phyloP scores from a whole-genome alignment of 345 rosid genomes.

The Camelina neglecta region DNA sequence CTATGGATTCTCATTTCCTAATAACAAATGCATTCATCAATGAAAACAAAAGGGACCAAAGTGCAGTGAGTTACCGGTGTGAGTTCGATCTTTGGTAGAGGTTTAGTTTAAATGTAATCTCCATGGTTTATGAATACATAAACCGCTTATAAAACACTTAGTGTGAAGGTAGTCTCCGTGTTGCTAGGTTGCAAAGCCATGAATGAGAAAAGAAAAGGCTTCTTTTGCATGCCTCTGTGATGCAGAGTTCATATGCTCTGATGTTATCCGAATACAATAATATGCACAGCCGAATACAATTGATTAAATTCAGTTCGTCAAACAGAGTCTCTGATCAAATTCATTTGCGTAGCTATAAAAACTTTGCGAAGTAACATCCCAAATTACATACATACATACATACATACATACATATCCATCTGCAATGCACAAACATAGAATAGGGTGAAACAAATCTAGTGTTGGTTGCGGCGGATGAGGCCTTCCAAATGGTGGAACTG shows the following conservation, averaged over 20 bases:
- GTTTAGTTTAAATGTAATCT: too few relatives aligned
- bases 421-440: not conserved
- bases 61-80: slow-evolving; percentile 50
- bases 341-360: slow-evolving; percentile 30
- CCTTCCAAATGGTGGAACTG: slow-evolving; percentile 58
- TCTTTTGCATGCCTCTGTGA: not conserved
- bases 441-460: slow-evolving; percentile 7
- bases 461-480: slow-evolving; percentile 32
- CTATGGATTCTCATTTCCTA: not conserved
- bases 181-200: too few relatives aligned
- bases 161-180: too few relatives aligned
- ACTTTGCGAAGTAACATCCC: slow-evolving; percentile 19
- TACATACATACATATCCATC: not conserved
- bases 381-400: slow-evolving; percentile 27
- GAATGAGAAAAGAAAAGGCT: not conserved
- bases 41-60: not conserved
- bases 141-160: too few relatives aligned
- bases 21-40: not conserved
- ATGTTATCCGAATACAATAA: not conserved
- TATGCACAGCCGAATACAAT: not conserved
- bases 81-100: slow-evolving; percentile 59
- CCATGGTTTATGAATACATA: too few relatives aligned
- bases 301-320: not conserved
- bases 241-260: not conserved
- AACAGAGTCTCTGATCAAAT: not conserved